Conservation (phyloP, 345 rosid species). For the Mallotus nudiflorus region DNA sequence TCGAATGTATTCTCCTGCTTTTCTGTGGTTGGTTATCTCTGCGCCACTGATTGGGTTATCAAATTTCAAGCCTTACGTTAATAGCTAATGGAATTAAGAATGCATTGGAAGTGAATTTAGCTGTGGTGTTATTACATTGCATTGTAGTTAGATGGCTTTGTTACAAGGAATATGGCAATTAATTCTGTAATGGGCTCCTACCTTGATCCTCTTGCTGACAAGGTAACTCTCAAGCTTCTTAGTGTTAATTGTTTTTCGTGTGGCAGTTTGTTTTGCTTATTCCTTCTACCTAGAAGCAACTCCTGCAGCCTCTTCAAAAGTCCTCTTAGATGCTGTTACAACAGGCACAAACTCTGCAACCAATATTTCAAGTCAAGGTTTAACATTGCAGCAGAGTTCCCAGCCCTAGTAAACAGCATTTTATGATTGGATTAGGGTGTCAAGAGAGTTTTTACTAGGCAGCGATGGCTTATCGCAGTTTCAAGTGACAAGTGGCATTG, state of each 20-base stretch:
- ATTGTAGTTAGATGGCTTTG: conserved; percentile 83
- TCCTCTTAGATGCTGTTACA: no score
- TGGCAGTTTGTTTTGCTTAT: neutral
- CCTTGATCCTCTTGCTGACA: conserved; percentile 98
- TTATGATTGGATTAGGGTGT: no score
- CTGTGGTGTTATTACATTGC: neutral
- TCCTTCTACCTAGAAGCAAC: conserved; percentile 7
- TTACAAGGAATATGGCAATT: conserved; percentile 87
- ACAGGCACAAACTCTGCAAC: no score
- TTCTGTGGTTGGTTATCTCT: conserved; percentile 68
- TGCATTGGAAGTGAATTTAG: neutral
- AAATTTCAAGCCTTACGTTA: neutral
- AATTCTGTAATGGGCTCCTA: conserved; percentile 94
- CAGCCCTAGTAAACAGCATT: no score
- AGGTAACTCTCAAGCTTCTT: conserved; percentile 44
- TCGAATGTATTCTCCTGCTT: conserved; percentile 74
- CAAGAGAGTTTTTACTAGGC: no score
- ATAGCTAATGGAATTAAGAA: neutral
- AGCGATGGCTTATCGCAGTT: no score
- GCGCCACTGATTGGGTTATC: conserved; percentile 87
- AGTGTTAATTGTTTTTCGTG: neutral
- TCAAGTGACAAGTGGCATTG: no score
- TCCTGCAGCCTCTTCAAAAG: no score
- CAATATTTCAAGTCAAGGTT: no score
- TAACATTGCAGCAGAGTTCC: no score